Evolutionary conservation across 306 rosid genomes (phyloP), one percentile per base, ranked within the genome.

Genomic region (Dryas drummondii): DNA sequence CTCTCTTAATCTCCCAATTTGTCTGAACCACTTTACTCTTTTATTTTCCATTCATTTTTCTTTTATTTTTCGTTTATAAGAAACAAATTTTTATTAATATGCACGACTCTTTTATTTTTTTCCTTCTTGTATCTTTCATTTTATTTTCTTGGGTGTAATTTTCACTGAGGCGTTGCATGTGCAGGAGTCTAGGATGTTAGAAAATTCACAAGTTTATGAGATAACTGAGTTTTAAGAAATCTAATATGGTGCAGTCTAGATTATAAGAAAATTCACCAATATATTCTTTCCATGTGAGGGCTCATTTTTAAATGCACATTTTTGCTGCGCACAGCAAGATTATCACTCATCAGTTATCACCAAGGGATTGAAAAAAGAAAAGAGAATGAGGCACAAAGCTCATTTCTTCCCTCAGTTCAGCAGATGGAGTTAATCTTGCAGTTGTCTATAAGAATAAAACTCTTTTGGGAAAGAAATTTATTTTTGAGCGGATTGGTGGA

Each of bases 351-450:
- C 22, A 16, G 1, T 53, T 17, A 53, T 53, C 5, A 16, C 22
- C 15, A 53, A 53, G 22, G 13, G 19, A 53, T 53, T 53, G 19
- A 61, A 13, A 47, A 26, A 67, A 67, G 2, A 22, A 3, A 13
- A 61, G 2, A 37, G 11, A 67, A 67, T 46, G 42, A 67, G 71
- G 57, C 71, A 48, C 19, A 48, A 48, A 67, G 56, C 71, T 46
- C 3, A 26, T 5, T 22, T 12, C 6, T 37, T 61, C 71, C 41
- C 22, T 47, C 11, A 37, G 46, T 49, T 48, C 19, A 13, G 71
- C 41, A 6, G 41, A 48, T 22, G 22, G 10, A 45, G 49, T 68
- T 48, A 42, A 76, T 68, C 37, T 40, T 7, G 40, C 3, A 7
- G 68, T 40, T 61, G 17, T 75, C 4, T 53, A 59, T 17, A 14